Evolutionary conservation across 495 filamentous ascomycete genomes (phyloP).

Genomic region (Amorphotheca resinae): DNA sequence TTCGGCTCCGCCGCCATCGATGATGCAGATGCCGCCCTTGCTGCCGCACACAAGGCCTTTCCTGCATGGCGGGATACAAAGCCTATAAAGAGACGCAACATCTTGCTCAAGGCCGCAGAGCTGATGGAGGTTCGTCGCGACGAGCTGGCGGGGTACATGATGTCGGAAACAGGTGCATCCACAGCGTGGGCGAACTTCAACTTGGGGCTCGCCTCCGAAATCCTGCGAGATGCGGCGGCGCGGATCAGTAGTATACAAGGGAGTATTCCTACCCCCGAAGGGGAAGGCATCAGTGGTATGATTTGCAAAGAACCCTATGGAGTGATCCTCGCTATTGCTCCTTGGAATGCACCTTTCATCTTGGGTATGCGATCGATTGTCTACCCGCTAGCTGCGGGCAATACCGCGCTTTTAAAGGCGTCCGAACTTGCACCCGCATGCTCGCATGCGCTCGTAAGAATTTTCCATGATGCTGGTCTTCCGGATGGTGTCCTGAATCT

Average conservation of each 20-base stretch:
- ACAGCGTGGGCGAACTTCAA: constrained; percentile 49
- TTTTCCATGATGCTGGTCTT: constrained; percentile 64
- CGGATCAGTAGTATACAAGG: constrained; percentile 49
- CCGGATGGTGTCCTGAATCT: constrained; percentile 48
- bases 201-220: constrained; percentile 40
- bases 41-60: constrained; percentile 56
- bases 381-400: constrained; percentile 72
- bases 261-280: constrained; percentile 40
- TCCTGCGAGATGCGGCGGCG: constrained; percentile 60
- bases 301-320: constrained; percentile 74
- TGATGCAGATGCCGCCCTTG: constrained; percentile 49
- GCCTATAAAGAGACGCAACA: constrained; percentile 49
- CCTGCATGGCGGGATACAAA: constrained; percentile 54
- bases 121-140: constrained; percentile 49
- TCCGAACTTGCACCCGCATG: constrained; percentile 64
- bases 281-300: constrained; percentile 47
- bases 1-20: constrained; percentile 47
- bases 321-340: constrained; percentile 69
- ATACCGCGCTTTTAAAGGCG: constrained; percentile 65
- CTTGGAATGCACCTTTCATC: constrained; percentile 75
- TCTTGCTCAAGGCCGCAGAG: constrained; percentile 59
- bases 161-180: constrained; percentile 54
- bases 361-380: constrained; percentile 54
- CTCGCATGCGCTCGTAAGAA: constrained; percentile 57
- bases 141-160: constrained; percentile 50